Conservation (phyloP, 2,329 filamentous ascomycete species). For the Pleurostoma richardsiae region DNA sequence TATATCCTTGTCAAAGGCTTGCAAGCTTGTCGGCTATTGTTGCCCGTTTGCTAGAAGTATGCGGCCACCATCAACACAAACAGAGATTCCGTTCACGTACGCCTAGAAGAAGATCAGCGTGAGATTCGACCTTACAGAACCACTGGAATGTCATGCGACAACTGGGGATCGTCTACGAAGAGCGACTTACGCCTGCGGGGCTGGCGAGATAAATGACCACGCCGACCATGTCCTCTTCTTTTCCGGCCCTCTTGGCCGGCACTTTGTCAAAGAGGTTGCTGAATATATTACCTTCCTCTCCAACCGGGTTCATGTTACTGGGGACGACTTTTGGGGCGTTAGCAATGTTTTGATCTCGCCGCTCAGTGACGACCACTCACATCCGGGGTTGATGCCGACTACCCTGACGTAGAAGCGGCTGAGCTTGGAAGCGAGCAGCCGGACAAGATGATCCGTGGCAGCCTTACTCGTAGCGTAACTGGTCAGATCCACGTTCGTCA, state of each 20-base stretch:
- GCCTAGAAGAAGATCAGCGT: slow-evolving; percentile 6
- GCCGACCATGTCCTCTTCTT: slow-evolving; percentile 23
- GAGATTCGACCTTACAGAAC: too few species aligned
- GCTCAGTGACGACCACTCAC: slow-evolving; percentile 14
- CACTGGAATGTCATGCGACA: too few species aligned
- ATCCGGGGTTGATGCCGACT: slow-evolving; percentile 24
- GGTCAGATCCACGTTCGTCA: slow-evolving; percentile 45
- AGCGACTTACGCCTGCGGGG: slow-evolving; percentile 20
- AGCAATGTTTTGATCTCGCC: background rate
- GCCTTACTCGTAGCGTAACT: slow-evolving; percentile 47
- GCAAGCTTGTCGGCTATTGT: slow-evolving; percentile 1
- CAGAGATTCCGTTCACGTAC: slow-evolving; percentile 21
- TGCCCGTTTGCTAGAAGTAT: slow-evolving; percentile 23
- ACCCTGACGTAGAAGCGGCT: slow-evolving; percentile 24
- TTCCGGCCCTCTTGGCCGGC: slow-evolving; percentile 21
- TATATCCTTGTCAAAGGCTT: too few species aligned
- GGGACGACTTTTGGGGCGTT: slow-evolving; percentile 19
- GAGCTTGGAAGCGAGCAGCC: slow-evolving; percentile 42
- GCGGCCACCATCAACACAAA: slow-evolving; percentile 23
- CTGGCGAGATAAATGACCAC: slow-evolving; percentile 22
- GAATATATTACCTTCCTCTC: slow-evolving; percentile 24
- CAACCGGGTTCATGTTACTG: slow-evolving; percentile 26
- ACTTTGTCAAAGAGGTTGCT: slow-evolving; percentile 23
- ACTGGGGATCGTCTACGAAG: too few species aligned
- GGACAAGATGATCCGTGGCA: slow-evolving; percentile 45